A percentile compares a stretch with the other conserved stretches of the same genome.
These are phyloP conservation scores for Russula sp. DNA, from an alignment of 768 basidiomycete genomes.

Conservation along the genomic window DNA sequence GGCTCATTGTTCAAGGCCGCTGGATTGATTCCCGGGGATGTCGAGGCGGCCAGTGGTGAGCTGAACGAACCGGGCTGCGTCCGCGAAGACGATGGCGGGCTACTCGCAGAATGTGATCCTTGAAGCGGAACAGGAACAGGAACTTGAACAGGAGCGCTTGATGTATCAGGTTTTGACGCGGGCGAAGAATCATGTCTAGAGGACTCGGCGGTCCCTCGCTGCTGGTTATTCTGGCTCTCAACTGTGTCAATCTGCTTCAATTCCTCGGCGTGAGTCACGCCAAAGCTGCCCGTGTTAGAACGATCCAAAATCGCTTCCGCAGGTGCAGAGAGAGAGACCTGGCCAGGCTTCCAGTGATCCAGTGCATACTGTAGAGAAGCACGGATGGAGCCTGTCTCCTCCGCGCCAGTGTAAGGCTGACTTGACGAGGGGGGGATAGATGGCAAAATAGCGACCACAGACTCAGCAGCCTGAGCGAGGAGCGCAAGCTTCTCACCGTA, in stretches of 20 bases:
- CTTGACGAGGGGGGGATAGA: conserved; percentile 51
- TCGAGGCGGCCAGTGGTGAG: conserved; percentile 30
- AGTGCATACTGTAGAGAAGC: conserved; percentile 72
- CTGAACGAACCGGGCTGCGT: conserved; percentile 8
- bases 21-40: conserved; percentile 24
- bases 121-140: conserved; percentile 5
- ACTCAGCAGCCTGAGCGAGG: conserved; percentile 60
- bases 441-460: conserved; percentile 57
- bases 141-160: neutral
- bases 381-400: conserved; percentile 59
- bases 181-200: neutral
- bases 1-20: conserved; percentile 27
- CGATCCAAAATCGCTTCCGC: conserved; percentile 48
- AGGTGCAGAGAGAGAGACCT: conserved; percentile 38
- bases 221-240: conserved; percentile 18
- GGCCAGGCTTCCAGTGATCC: conserved; percentile 69
- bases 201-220: conserved; percentile 25
- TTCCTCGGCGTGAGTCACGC: conserved; percentile 75
- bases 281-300: conserved; percentile 76
- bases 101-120: conserved; percentile 1
- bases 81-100: conserved; percentile 7
- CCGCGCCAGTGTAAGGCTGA: conserved; percentile 53
- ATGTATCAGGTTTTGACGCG: neutral
- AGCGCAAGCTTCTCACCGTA: conserved; percentile 77
- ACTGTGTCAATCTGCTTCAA: conserved; percentile 47